Evolutionary conservation across 2,329 filamentous ascomycete genomes (phyloP).

Genomic region (Aspergillus candidus): DNA sequence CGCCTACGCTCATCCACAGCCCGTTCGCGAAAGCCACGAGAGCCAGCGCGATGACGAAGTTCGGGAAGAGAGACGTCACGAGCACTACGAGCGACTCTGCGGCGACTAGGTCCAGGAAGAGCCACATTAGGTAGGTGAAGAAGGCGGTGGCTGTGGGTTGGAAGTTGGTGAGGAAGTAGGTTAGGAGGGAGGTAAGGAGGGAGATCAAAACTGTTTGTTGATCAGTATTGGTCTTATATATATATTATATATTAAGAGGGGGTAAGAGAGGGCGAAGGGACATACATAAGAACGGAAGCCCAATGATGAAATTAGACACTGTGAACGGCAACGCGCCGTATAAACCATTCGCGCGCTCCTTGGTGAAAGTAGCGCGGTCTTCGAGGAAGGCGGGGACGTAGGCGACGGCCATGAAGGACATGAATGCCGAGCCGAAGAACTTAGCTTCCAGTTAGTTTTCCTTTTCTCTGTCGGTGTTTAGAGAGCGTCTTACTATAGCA

Average conservation of each 20-base stretch:
- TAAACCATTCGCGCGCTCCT: conserved; percentile 75
- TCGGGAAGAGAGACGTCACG: conserved; percentile 64
- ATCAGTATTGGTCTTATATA: neutral
- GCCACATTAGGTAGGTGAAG: conserved; percentile 73
- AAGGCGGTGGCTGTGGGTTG: conserved; percentile 59
- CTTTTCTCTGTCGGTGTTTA: neutral
- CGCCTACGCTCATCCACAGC: conserved; percentile 80
- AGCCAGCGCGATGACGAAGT: conserved; percentile 73
- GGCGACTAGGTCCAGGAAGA: conserved; percentile 76
- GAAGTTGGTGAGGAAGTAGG: conserved; percentile 78
- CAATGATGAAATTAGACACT: conserved; percentile 74
- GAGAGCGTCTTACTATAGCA: conserved; percentile 52
- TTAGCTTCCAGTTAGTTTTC: conserved; percentile 8
- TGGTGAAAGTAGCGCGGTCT: conserved; percentile 64
- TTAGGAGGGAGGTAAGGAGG: conserved; percentile 65
- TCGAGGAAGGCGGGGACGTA: conserved; percentile 82
- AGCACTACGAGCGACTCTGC: conserved; percentile 79
- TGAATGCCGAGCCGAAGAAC: conserved; percentile 68
- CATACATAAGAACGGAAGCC: conserved; percentile 67
- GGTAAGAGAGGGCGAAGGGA: neutral
- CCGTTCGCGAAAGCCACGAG: conserved; percentile 81
- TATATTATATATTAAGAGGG: conserved; percentile 7
- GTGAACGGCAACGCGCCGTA: conserved; percentile 70
- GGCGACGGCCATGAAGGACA: conserved; percentile 76
- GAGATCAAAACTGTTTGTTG: conserved; percentile 57